A percentile compares a stretch with the other conserved stretches of the same genome.
These are phyloP conservation scores for Phytophthora syringae DNA, from an alignment of 352 stramenopile species.

Conservation along the genomic window DNA sequence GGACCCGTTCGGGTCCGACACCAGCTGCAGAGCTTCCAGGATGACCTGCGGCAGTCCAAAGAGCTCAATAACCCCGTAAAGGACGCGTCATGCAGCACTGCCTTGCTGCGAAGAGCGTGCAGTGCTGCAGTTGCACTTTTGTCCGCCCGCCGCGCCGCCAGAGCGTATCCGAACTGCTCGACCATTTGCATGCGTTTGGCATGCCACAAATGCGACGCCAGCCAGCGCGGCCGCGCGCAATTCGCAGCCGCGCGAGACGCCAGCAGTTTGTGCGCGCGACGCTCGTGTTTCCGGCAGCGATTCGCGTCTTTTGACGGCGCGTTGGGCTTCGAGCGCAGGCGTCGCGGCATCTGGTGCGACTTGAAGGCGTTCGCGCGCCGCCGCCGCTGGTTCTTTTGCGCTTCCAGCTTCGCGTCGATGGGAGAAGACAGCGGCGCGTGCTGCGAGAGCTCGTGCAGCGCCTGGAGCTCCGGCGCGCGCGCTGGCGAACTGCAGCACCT, in stretches of 20 bases:
- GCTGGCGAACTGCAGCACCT: slow-evolving; percentile 83
- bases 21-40: slow-evolving; percentile 62
- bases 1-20: slow-evolving; percentile 68
- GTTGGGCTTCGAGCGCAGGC: slow-evolving; percentile 42
- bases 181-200: slow-evolving; percentile 80
- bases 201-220: slow-evolving; percentile 79
- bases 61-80: slow-evolving; percentile 74
- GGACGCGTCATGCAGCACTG: slow-evolving; percentile 64
- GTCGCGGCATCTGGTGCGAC: slow-evolving; percentile 66
- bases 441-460: slow-evolving; percentile 68
- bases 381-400: slow-evolving; percentile 70
- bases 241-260: neutral
- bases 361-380: slow-evolving; percentile 85
- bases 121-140: slow-evolving; percentile 74
- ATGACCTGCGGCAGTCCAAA: slow-evolving; percentile 64
- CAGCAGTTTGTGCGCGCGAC: slow-evolving; percentile 59
- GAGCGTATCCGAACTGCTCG: slow-evolving; percentile 51
- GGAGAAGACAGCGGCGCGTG: slow-evolving; percentile 21
- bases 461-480: slow-evolving; percentile 77
- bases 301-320: neutral
- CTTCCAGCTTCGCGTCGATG: slow-evolving; percentile 52
- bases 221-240: slow-evolving; percentile 42
- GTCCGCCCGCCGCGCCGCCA: slow-evolving; percentile 56
- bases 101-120: slow-evolving; percentile 55
- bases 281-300: slow-evolving; percentile 69